These are phyloP conservation scores for Solanum lignicaule DNA, from an alignment of 257 asterid species.

Conservation along the genomic window DNA sequence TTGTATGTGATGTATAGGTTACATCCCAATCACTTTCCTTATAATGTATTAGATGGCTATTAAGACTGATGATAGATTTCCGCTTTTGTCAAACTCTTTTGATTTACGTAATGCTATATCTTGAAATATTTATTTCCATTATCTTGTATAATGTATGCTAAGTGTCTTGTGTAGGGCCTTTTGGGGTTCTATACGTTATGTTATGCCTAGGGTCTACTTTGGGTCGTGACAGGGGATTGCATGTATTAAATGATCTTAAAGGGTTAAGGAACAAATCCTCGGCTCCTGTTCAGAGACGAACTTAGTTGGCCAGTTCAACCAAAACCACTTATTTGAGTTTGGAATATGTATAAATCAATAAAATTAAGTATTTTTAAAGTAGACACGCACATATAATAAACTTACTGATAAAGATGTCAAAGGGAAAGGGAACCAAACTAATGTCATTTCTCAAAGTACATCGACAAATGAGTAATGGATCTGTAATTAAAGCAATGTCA, in stretches of 20 bases:
- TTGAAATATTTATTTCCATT: too few relatives aligned
- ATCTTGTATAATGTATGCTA: too few relatives aligned
- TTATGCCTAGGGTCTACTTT: too few relatives aligned
- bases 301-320: neutral
- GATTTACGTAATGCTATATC: too few relatives aligned
- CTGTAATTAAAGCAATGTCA: neutral
- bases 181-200: too few relatives aligned
- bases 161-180: too few relatives aligned
- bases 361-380: neutral
- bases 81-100: too few relatives aligned
- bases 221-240: neutral
- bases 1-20: too few relatives aligned
- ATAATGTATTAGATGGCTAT: too few relatives aligned
- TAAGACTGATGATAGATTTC: too few relatives aligned
- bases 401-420: neutral
- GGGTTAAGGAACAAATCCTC: neutral
- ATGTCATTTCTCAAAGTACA: neutral
- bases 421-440: neutral
- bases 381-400: neutral
- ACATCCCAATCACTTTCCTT: too few relatives aligned
- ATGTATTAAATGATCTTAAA: neutral
- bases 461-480: neutral
- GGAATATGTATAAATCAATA: neutral
- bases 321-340: neutral
- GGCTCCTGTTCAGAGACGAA: neutral